Base-by-base conservation (phyloP, 208 protist species). In the Leishmania guyanensis region DNA sequence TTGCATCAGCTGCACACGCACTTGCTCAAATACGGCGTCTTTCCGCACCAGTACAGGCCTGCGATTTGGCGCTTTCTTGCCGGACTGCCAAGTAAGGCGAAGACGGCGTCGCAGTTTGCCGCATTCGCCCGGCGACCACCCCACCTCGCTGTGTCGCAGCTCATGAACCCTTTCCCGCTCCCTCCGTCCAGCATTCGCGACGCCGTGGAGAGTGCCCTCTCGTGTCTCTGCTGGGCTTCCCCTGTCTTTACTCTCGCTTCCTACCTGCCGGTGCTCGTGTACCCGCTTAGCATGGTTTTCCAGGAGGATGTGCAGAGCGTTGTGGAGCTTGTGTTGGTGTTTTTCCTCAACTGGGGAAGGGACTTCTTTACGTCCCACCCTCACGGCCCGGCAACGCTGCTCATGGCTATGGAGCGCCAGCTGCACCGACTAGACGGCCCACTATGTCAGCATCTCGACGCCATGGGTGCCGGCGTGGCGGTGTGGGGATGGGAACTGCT, bases 311-410 rank as follows among this genome's bases (percentile, higher is more conserved):
- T 89, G 72, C 92, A 97, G 86, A 80, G 84, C 2, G 75, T 91
- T 0, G 90, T 97, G 10, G 94, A 98, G 79, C 69, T 92, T 16
- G 72, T 90, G 43, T 81, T 98, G 56, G 58, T 88, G 3, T 90
- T 97, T 62, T 90, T 97, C 50, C 83, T 64, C 12, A 98, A 98
- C 78, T 96, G 93, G 93, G 93, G 94, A 3, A 33, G 83, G 14
- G 91, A 97, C 26, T 97, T 91, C 77, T 96, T 97, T 78, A 58
- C 87, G 36, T 95, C 87, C 83, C 96, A 97, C 79, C 94, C 95
- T 6, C 88, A 91, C 20, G 83, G 85, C 22, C 92, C 95, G 22
- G 76, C 88, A 53, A n/a, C 68, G 26, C 68, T 96, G 50, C 83
- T 91, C 22, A 75, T 86, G 8, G 89, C 93, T 39, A 75, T 97